Conservation (phyloP, 2,329 filamentous ascomycete genomes). For the Hymenoscyphus occultus region DNA sequence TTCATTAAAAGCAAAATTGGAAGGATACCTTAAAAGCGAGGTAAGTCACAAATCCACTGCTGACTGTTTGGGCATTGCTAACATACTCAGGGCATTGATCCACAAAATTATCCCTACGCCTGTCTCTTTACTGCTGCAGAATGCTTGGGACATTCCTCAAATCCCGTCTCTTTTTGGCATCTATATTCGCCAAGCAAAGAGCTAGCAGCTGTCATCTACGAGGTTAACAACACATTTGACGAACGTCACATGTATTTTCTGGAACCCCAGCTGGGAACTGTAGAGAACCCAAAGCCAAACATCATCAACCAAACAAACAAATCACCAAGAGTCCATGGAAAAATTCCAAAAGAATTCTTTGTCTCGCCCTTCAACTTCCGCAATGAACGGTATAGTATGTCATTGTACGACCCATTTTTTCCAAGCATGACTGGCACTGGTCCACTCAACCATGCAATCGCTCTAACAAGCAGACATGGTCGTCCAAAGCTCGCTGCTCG, state of each 20-base stretch:
- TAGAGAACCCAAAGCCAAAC: slow-evolving; percentile 5
- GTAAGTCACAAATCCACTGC: slow-evolving; percentile 38
- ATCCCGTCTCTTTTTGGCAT: slow-evolving; percentile 78
- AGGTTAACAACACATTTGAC: slow-evolving; percentile 76
- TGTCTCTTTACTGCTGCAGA: slow-evolving; percentile 70
- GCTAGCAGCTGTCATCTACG: slow-evolving; percentile 64
- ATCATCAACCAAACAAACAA: background rate
- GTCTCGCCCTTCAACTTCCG: slow-evolving; percentile 72
- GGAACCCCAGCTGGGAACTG: slow-evolving; percentile 14
- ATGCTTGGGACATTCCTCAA: slow-evolving; percentile 69
- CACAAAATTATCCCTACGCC: slow-evolving; percentile 59
- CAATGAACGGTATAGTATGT: slow-evolving; percentile 52
- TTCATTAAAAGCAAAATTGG: slow-evolving; percentile 61
- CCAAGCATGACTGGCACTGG: slow-evolving; percentile 40
- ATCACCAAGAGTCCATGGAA: slow-evolving; percentile 43
- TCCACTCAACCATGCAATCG: slow-evolving; percentile 58
- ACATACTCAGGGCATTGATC: slow-evolving; percentile 51
- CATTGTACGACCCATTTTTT: slow-evolving; percentile 47
- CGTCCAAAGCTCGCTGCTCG: slow-evolving; percentile 60
- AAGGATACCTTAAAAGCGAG: slow-evolving; percentile 55
- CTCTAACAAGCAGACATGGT: slow-evolving; percentile 55
- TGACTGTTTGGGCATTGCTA: background rate
- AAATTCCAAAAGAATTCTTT: slow-evolving; percentile 70
- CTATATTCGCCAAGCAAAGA: slow-evolving; percentile 59
- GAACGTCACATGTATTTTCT: slow-evolving; percentile 67